Base-by-base conservation (phyloP, 202 grass and related monocot genomes). In the Digitaria exilis region DNA sequence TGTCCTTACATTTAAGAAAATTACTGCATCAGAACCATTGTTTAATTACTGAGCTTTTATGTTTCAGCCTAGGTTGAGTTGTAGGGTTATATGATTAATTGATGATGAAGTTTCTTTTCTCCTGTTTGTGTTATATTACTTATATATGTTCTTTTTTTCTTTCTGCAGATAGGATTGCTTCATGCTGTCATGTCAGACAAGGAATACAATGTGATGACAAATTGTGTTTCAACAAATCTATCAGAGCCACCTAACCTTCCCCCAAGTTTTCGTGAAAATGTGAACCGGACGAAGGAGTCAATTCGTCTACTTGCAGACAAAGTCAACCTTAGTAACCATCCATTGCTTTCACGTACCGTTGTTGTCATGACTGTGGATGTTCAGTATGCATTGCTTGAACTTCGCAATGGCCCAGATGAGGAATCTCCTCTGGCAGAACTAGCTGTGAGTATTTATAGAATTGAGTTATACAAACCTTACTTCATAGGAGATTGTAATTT, bases 151-250 rank as follows among this genome's bases (percentile, higher is more conserved):
- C 7, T 60, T 41, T 73, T n/a, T 59, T 75, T 75, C 62, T 35
- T 51, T 86, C 69, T 86, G 77, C 93, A 98, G 93, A 86, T 98
- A 79, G 90, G 90, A 26, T 85, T 95, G 65, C 88, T 98, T 15
- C 96, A 98, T 72, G 92, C 72, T 80, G 83, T 93, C 58, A 95
- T 98, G 96, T 95, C 92, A 61, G 89, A 93, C 87, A 98, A 95
- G 79, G 96, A 98, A 84, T 98, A 98, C 83, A 88, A 82, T 91
- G 93, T 98, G 61, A 95, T 91, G 65, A 90, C 88, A 67, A 92
- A 77, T 65, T 98, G 96, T 85, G 80, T 95, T 86, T 93, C 89
- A 0, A 95, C 92, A 82, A 98, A 98, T 75, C 72, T 98, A 39
- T 90, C 92, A 12, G 96, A 98, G 82, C 35, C 87, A 10, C 96